A percentile compares a stretch with the other conserved stretches of the same genome.
Conservation (phyloP, 1,139 yeast species). For the Lodderomyces metapsilosis region DNA sequence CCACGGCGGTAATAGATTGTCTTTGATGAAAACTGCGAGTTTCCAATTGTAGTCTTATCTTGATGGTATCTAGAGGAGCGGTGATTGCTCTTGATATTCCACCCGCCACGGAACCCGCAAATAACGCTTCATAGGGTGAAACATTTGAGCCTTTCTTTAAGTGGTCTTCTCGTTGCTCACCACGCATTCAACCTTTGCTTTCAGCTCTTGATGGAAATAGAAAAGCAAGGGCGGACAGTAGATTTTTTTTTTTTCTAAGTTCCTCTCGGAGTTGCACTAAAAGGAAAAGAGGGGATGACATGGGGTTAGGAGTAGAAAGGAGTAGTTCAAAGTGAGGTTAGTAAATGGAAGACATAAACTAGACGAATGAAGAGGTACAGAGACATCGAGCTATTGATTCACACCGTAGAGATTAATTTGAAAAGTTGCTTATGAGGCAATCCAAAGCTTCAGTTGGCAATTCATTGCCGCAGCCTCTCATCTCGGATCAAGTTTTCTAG, state of each 20-base stretch:
- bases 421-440: too few species aligned
- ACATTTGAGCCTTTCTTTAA: constrained; percentile 51
- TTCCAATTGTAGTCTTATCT: constrained; percentile 75
- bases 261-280: neutral
- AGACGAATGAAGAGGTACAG: too few species aligned
- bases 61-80: constrained; percentile 88
- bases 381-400: too few species aligned
- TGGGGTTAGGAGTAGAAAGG: too few species aligned
- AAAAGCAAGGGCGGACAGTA: neutral
- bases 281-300: too few species aligned
- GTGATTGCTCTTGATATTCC: constrained; percentile 66
- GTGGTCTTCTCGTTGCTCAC: constrained; percentile 40
- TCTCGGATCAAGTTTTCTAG: too few species aligned
- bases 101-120: constrained; percentile 77
- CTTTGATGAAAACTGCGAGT: constrained; percentile 11
- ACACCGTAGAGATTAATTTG: too few species aligned
- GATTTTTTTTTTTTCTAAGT: neutral
- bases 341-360: too few species aligned
- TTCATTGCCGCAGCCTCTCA: too few species aligned
- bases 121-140: constrained; percentile 39
- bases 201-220: neutral
- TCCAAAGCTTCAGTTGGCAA: too few species aligned
- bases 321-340: too few species aligned
- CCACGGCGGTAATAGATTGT: constrained; percentile 18
- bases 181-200: constrained; percentile 9